These are phyloP conservation scores for Linum trigynum DNA, from an alignment of 345 rosid genomes.

Conservation along the genomic window DNA sequence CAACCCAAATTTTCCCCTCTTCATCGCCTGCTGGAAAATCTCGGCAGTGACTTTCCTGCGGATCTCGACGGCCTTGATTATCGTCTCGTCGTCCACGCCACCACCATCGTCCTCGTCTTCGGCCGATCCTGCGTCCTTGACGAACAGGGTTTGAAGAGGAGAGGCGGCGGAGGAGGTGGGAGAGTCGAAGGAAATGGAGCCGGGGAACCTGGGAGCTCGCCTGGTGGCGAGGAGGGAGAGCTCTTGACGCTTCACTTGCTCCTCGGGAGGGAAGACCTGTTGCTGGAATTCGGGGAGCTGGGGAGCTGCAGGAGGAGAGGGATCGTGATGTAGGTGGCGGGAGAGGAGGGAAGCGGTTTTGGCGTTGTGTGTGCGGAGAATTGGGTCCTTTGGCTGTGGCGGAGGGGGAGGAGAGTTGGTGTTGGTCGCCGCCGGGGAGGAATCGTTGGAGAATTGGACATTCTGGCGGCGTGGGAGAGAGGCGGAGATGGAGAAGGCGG, in stretches of 20 bases:
- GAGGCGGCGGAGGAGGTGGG: slow-evolving; percentile 27
- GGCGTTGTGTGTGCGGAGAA: slow-evolving; percentile 46
- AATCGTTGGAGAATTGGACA: not conserved
- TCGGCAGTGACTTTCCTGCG: slow-evolving; percentile 66
- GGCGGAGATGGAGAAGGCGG: slow-evolving; percentile 23
- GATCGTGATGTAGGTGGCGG: slow-evolving; percentile 27
- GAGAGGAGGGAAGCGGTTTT: slow-evolving; percentile 34
- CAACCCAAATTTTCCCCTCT: slow-evolving; percentile 72
- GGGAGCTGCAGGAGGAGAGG: slow-evolving; percentile 12
- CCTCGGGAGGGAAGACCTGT: slow-evolving; percentile 24
- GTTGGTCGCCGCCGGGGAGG: not conserved
- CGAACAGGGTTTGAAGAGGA: slow-evolving; percentile 33
- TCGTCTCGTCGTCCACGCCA: slow-evolving; percentile 48
- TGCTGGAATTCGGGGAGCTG: not conserved
- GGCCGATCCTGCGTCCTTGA: not conserved
- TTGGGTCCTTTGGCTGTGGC: slow-evolving; percentile 17
- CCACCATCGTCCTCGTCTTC: slow-evolving; percentile 19
- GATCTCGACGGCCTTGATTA: slow-evolving; percentile 56
- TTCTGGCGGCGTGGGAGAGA: slow-evolving; percentile 18
- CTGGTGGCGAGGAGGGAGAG: slow-evolving; percentile 40
- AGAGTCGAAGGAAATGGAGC: slow-evolving; percentile 37
- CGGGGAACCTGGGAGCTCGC: slow-evolving; percentile 65
- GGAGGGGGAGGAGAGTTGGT: slow-evolving; percentile 1
- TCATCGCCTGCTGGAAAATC: slow-evolving; percentile 54
- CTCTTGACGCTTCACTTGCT: slow-evolving; percentile 44